These are phyloP conservation scores for Wallacemonas rigidus DNA, from an alignment of 208 protist species.

Conservation along the genomic window DNA sequence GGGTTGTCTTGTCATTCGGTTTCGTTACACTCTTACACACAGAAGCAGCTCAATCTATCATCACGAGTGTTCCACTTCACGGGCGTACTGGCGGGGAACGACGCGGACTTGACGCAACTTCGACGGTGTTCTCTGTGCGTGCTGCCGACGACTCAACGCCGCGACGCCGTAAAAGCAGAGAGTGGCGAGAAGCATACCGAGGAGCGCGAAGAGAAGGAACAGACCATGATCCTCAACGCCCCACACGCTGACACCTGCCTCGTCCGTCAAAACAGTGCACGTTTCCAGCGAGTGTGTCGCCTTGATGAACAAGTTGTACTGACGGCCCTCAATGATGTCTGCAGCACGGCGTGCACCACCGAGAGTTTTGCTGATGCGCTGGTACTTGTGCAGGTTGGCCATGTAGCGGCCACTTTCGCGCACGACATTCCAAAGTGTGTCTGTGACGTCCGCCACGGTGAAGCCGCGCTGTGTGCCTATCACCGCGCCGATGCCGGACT, in stretches of 20 bases:
- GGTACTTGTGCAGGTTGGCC: slow-evolving; percentile 28
- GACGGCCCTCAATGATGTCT: slow-evolving; percentile 48
- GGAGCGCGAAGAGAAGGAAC: slow-evolving; percentile 10
- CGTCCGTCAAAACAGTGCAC: slow-evolving; percentile 26
- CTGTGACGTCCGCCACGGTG: slow-evolving; percentile 29
- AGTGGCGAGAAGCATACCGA: slow-evolving; percentile 13
- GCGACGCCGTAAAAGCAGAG: background rate
- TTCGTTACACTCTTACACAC: no score
- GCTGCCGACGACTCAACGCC: background rate
- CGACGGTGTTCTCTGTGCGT: background rate
- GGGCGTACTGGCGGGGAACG: slow-evolving; percentile 3
- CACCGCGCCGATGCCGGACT: slow-evolving; percentile 38
- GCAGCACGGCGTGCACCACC: slow-evolving; percentile 44
- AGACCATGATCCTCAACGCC: slow-evolving; percentile 16
- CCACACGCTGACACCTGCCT: slow-evolving; percentile 11
- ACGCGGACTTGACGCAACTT: slow-evolving; percentile 3
- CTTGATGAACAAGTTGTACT: slow-evolving; percentile 47
- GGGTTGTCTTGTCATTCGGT: no score
- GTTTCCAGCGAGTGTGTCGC: slow-evolving; percentile 31
- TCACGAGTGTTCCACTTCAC: background rate
- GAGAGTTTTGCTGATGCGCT: slow-evolving; percentile 26
- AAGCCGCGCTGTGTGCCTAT: slow-evolving; percentile 34
- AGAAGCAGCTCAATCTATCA: no score
- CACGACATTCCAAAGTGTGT: slow-evolving; percentile 24
- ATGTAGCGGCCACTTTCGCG: slow-evolving; percentile 9